phyloP scores from a whole-genome alignment of 192 early-diverging fungal genomes.

The Coemansia sp. region DNA sequence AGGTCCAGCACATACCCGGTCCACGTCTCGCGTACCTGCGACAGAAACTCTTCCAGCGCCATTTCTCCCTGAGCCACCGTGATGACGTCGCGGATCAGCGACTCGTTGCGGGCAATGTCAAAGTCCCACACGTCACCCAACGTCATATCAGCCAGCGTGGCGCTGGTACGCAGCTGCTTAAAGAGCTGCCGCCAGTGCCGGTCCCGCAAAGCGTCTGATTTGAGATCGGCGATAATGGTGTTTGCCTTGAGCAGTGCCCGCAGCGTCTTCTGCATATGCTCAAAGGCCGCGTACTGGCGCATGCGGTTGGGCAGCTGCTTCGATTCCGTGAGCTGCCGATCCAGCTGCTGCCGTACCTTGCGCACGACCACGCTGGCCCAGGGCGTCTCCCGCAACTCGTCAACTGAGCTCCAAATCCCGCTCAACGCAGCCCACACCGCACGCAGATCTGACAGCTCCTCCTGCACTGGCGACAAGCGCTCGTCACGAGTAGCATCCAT shows the following conservation, averaged over 20 bases:
- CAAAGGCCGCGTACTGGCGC: slow-evolving; percentile 95
- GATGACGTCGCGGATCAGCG: slow-evolving; percentile 81
- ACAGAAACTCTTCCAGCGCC: slow-evolving; percentile 98
- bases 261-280: slow-evolving; percentile 87
- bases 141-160: slow-evolving; percentile 78
- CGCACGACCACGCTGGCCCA: slow-evolving; percentile 88
- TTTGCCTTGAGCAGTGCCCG: slow-evolving; percentile 78
- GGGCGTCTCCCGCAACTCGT: slow-evolving; percentile 80
- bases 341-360: slow-evolving; percentile 84
- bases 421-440: slow-evolving; percentile 86
- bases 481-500: slow-evolving; percentile 71
- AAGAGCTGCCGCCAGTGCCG: slow-evolving; percentile 97
- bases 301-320: slow-evolving; percentile 96
- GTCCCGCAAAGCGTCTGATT: slow-evolving; percentile 94
- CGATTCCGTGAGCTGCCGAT: slow-evolving; percentile 72
- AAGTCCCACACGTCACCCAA: slow-evolving; percentile 95
- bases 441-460: slow-evolving; percentile 90
- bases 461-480: slow-evolving; percentile 77
- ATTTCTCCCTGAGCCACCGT: slow-evolving; percentile 97
- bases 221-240: slow-evolving; percentile 78
- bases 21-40: slow-evolving; percentile 90
- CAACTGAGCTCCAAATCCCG: slow-evolving; percentile 77
- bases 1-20: slow-evolving; percentile 88
- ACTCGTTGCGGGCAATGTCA: slow-evolving; percentile 85
- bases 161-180: slow-evolving; percentile 75